Evolutionary conservation across 202 grass and related monocot genomes (phyloP).

Genomic region (Panicum hallii): DNA sequence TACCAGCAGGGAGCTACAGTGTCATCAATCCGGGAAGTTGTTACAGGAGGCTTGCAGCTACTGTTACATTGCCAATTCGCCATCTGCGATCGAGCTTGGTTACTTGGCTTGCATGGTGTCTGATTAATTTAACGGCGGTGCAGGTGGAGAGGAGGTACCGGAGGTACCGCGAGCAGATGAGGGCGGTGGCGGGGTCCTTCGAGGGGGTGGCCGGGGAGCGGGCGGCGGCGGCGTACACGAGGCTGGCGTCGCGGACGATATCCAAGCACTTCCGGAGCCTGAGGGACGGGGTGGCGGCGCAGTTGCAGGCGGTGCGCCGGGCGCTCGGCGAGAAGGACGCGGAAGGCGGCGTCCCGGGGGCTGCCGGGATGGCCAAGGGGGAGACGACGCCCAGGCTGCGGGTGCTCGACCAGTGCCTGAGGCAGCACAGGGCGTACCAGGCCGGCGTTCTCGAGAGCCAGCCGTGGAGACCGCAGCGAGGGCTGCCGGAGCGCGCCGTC

Average conservation of each 20-base stretch:
- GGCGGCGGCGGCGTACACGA: slow-evolving; percentile 61
- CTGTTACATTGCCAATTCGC: slow-evolving; percentile 1
- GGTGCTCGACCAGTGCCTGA: slow-evolving; percentile 80
- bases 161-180: slow-evolving; percentile 81
- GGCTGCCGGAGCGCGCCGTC: slow-evolving; percentile 81
- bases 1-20: slow-evolving; percentile 7
- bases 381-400: slow-evolving; percentile 84
- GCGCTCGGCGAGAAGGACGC: slow-evolving; percentile 72
- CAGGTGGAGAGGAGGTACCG: slow-evolving; percentile 90
- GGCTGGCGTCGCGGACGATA: slow-evolving; percentile 71
- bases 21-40: neutral
- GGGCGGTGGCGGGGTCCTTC: slow-evolving; percentile 66
- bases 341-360: neutral
- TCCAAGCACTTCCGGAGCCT: slow-evolving; percentile 76
- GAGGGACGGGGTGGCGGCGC: slow-evolving; percentile 67
- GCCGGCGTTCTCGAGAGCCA: slow-evolving; percentile 70
- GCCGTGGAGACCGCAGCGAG: slow-evolving; percentile 86
- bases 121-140: slow-evolving; percentile 4
- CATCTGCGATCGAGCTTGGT: slow-evolving; percentile 15
- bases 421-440: slow-evolving; percentile 83
- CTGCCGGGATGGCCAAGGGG: slow-evolving; percentile 44
- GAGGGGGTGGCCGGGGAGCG: slow-evolving; percentile 71
- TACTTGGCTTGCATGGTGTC: slow-evolving; percentile 1
- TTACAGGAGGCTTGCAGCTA: neutral
- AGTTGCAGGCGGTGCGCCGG: slow-evolving; percentile 56